Evolutionary conservation across 1,284 basidiomycete genomes (phyloP).

Genomic region (Schizophyllum commune): DNA sequence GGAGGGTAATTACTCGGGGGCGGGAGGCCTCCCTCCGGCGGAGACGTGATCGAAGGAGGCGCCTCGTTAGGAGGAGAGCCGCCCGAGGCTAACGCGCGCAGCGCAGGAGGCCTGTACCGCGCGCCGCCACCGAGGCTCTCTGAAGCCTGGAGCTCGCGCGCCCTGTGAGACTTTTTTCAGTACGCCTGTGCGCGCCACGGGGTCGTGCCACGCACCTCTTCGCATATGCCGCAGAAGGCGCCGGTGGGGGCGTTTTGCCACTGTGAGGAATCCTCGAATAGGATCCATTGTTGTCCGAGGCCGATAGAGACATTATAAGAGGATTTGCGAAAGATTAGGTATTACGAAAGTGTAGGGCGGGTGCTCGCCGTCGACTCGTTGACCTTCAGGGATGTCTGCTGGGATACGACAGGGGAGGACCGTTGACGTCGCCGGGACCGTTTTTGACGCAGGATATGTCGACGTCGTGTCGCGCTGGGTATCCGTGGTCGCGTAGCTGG

Average conservation of each 20-base stretch:
- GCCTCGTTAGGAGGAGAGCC: slow-evolving; percentile 67
- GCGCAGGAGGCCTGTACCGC: slow-evolving; percentile 74
- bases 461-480: neutral
- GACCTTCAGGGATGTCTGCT: slow-evolving; percentile 21
- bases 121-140: slow-evolving; percentile 43
- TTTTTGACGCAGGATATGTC: neutral
- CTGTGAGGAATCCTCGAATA: slow-evolving; percentile 69
- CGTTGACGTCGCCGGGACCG: neutral
- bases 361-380: slow-evolving; percentile 14
- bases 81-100: slow-evolving; percentile 62
- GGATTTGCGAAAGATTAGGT: slow-evolving; percentile 68
- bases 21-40: slow-evolving; percentile 48
- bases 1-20: slow-evolving; percentile 68
- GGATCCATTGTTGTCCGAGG: slow-evolving; percentile 67
- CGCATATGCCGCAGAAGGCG: slow-evolving; percentile 81
- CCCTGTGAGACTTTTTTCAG: slow-evolving; percentile 34
- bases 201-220: slow-evolving; percentile 54
- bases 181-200: slow-evolving; percentile 12
- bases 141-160: slow-evolving; percentile 75
- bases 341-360: slow-evolving; percentile 45
- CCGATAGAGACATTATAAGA: slow-evolving; percentile 81
- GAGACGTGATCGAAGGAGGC: slow-evolving; percentile 42
- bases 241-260: slow-evolving; percentile 83
- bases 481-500: neutral
- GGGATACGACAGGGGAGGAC: slow-evolving; percentile 4